Percentiles rank a stretch among this genome's conserved stretches.
Conservation (phyloP, 208 protist genomes). For the Wallacemonas sp. region DNA sequence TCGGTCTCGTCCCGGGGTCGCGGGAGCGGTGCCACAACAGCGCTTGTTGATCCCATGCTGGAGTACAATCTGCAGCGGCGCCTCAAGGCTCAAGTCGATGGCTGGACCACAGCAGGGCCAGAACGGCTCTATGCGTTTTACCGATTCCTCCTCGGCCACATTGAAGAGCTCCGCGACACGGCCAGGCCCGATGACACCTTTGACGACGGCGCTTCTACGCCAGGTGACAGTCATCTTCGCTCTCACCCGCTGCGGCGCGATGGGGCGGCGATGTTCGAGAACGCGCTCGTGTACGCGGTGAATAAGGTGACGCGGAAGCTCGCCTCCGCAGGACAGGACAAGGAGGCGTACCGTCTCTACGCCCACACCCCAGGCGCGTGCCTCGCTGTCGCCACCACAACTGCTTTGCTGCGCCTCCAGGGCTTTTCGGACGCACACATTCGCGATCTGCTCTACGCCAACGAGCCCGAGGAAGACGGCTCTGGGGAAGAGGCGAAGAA, state of each 20-base stretch:
- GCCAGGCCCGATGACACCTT: conserved; percentile 9
- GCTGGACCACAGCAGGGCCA: conserved; percentile 79
- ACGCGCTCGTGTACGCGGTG: conserved; percentile 73
- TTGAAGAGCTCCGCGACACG: conserved; percentile 33
- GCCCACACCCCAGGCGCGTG: conserved; percentile 38
- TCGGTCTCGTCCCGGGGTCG: background rate
- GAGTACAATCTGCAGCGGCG: conserved; percentile 27
- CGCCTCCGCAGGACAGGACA: conserved; percentile 34
- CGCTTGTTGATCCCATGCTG: conserved; percentile 17
- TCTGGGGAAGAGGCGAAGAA: background rate
- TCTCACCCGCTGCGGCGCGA: background rate
- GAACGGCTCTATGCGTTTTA: conserved; percentile 83
- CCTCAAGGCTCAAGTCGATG: conserved; percentile 75
- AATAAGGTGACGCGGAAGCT: conserved; percentile 70
- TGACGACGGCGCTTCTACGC: conserved; percentile 1
- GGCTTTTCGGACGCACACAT: conserved; percentile 64
- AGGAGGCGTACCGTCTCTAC: conserved; percentile 73
- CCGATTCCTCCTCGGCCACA: conserved; percentile 62
- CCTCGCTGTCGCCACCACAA: conserved; percentile 46
- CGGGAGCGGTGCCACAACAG: background rate
- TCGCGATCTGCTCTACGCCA: conserved; percentile 35
- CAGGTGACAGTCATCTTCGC: background rate
- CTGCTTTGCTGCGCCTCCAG: conserved; percentile 62
- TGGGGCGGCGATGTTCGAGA: conserved; percentile 3
- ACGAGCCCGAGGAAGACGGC: too few relatives aligned